Evolutionary conservation across 768 basidiomycete species (phyloP), one percentile per base, ranked within the genome.

Genomic region (Russula brevipes): DNA sequence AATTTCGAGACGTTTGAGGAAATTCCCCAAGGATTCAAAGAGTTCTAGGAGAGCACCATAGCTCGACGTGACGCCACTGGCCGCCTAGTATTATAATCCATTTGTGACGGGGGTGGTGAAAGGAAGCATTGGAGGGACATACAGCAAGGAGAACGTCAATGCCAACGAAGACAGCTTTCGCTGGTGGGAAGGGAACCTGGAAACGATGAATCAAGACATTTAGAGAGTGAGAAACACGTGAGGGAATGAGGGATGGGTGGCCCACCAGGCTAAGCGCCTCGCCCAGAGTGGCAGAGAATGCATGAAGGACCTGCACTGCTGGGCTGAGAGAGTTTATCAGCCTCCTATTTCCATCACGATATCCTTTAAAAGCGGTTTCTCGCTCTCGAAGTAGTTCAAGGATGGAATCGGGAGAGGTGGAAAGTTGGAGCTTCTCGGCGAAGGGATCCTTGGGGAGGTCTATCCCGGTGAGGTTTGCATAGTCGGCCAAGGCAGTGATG

Each of bases 1-100:
- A 12, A 58, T n/a, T 11, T 41, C n/a, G 5, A 58, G 57, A 5
- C 62, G 56, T 30, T 54, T 17, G 6, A 63, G 33, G 33, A 63
- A 58, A n/a, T 12, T 47, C 11, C 38, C 36, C 12, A 58, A 33
- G 4, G 19, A 42, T 19, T 58, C 53, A 8, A 61, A 58, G 14
- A 63, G 57, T 1, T 54, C 51, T 6, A 42, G 31, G 8, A 58
- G 51, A 6, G 45, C 31, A 4, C 54, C 62, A 8, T 63, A 61
- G 16, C 57, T 58, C 5, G 50, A 16, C 12, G 36, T 42, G 31
- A 54, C 57, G 2, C 24, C 39, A 17, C 44, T 33, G 35, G 57
- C 57, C 19, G 62, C 56, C 62, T 58, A 31, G 7, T 4, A 39
- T 12, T n/a, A n/a, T n/a, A n/a, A n/a, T 2, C 3, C n/a, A 47